Evolutionary conservation across 768 basidiomycete species (phyloP), one percentile per base, ranked within the genome.

Genomic region (Agaricus subrufescens): DNA sequence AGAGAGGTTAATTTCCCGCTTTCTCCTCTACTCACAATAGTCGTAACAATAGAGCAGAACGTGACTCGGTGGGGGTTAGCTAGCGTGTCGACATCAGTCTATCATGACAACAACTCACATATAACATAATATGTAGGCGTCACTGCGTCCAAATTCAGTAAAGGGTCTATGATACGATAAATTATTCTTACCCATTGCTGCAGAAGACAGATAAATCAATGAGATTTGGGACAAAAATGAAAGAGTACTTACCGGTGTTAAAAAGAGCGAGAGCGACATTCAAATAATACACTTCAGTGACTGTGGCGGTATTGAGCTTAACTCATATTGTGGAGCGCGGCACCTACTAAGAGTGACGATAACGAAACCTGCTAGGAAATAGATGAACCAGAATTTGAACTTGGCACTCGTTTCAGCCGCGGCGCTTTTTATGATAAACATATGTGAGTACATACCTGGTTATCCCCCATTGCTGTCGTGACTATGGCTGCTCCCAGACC

Each of bases 181-280:
- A 49, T 26, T 54, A 23, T 29, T 12, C 60, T 67, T 71, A 85
- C 84, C 86, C 85, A 89, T 87, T 58, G 84, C 83, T 85, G 65
- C 5, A 57, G 57, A 59, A n/a, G 52, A 34, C 34, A 61, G 15
- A 25, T 54, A 53, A 30, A 52, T 45, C 12, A 19, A 19, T 19
- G 19, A 19, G 10, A 42, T 9, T 37, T 31, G 26, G 52, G 49
- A n/a, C 8, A 34, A 23, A 14, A 27, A 38, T 47, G 43, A 45
- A 15, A 47, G 46, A 38, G 15, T 4, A 61, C 84, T 60, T 59
- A 87, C 87, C 89, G 53, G 90, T 91, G 72, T 97, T 96, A 78
- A 94, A 98, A 37, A 98, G 74, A 56, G 94, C 97, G 58, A 99
- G 84, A 15, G 97, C 97, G 58, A 94, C 86, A 71, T 97, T 98